These are phyloP conservation scores for Sporothrix variecibatus DNA, from an alignment of 2,329 filamentous ascomycete genomes.

Conservation along the genomic window DNA sequence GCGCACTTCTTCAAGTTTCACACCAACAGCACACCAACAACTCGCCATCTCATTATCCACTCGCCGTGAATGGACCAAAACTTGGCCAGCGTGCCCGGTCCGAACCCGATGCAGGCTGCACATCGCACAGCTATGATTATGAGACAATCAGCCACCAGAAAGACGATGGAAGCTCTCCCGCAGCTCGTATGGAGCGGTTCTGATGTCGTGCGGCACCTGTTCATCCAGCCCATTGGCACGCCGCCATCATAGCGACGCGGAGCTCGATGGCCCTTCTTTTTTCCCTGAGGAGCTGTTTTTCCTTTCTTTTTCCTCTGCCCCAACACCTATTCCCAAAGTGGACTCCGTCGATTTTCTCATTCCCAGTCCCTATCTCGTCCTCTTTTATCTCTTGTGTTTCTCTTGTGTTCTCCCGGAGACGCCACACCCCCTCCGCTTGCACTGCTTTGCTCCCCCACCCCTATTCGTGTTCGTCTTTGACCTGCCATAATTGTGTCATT, in stretches of 20 bases:
- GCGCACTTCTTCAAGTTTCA: background rate
- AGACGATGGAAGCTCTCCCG: background rate
- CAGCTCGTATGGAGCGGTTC: background rate
- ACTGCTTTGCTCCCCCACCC: background rate
- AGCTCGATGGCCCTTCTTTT: background rate
- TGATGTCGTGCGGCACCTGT: background rate
- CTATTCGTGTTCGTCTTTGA: conserved; percentile 3
- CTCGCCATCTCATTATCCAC: conserved; percentile 5
- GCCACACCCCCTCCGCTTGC: background rate
- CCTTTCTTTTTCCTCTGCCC: background rate
- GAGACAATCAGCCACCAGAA: conserved; percentile 9
- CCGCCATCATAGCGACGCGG: background rate
- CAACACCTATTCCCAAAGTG: background rate
- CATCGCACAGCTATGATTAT: background rate
- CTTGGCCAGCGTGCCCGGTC: background rate
- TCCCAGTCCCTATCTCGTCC: background rate
- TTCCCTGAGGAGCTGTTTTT: background rate
- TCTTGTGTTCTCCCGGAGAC: background rate
- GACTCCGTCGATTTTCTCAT: background rate
- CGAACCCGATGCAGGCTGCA: background rate
- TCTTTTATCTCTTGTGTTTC: background rate
- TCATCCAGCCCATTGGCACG: background rate
- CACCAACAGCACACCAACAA: background rate
- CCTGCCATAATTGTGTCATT: background rate
- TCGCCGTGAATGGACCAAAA: background rate